These are phyloP conservation scores for Pichia manshurica DNA, from an alignment of 805 yeast genomes.

Conservation along the genomic window DNA sequence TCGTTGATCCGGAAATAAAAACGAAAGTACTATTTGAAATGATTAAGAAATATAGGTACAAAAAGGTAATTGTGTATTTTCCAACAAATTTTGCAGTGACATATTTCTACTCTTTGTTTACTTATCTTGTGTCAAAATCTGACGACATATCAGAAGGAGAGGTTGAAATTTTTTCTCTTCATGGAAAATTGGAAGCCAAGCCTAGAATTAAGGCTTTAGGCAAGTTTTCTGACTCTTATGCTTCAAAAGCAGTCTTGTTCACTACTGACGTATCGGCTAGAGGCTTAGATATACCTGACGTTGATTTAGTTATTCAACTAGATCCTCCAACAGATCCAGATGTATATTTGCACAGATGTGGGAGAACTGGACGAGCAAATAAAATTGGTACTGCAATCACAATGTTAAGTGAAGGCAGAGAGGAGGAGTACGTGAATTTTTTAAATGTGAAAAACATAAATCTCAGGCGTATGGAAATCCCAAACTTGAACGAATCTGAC, in stretches of 20 bases:
- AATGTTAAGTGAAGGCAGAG: constrained; percentile 67
- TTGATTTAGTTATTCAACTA: constrained; percentile 86
- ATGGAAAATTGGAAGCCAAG: constrained; percentile 83
- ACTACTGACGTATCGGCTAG: constrained; percentile 99
- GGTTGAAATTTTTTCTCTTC: constrained; percentile 59
- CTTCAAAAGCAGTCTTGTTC: constrained; percentile 55
- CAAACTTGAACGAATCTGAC: constrained; percentile 14
- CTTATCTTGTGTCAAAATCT: constrained; percentile 32
- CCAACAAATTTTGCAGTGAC: constrained; percentile 87
- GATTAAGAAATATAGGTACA: constrained; percentile 49
- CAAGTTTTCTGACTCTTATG: constrained; percentile 45
- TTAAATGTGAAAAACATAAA: constrained; percentile 65
- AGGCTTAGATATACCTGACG: constrained; percentile 93
- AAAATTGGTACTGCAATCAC: constrained; percentile 73
- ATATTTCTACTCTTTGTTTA: constrained; percentile 59
- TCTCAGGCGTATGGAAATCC: constrained; percentile 37
- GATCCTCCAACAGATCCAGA: constrained; percentile 95
- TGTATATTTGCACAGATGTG: constrained; percentile 87
- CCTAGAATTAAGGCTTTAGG: constrained; percentile 71
- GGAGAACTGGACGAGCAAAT: constrained; percentile 93
- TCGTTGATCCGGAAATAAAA: constrained; percentile 56
- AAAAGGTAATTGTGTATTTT: constrained; percentile 83
- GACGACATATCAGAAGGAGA: constrained; percentile 15
- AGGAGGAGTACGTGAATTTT: constrained; percentile 75
- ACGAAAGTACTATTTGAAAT: constrained; percentile 52